phyloP scores from a whole-genome alignment of 75 land plant species.

The Picea sitchensis region DNA sequence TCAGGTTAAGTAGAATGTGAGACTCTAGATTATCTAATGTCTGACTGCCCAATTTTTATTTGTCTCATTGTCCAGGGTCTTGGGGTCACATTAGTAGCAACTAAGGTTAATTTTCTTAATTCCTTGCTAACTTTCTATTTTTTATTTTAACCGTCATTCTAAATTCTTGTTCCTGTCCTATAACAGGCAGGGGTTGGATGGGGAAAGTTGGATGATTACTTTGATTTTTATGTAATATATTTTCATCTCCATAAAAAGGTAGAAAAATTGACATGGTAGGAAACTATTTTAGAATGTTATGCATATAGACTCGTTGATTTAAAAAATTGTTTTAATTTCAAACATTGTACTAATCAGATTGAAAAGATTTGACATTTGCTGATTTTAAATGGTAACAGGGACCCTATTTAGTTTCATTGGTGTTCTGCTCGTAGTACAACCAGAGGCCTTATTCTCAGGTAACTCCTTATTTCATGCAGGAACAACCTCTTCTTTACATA shows the following conservation, averaged over 20 bases:
- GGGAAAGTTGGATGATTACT: neutral
- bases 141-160: too few relatives aligned
- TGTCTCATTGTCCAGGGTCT: too few relatives aligned
- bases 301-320: neutral
- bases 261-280: neutral
- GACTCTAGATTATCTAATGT: too few relatives aligned
- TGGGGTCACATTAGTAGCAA: too few relatives aligned
- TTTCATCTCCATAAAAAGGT: neutral
- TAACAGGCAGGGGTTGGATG: neutral
- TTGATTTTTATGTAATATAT: neutral
- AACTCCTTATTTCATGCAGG: neutral
- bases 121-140: too few relatives aligned
- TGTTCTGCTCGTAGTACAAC: conserved; percentile 7
- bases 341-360: neutral
- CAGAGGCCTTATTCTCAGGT: conserved; percentile 11
- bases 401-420: conserved; percentile 6
- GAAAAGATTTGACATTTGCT: neutral
- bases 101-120: too few relatives aligned
- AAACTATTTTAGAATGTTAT: neutral
- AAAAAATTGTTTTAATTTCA: neutral
- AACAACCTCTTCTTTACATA: neutral
- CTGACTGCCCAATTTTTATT: too few relatives aligned
- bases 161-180: too few relatives aligned
- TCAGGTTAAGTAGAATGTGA: too few relatives aligned
- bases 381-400: neutral